Conservation (phyloP, 108 stramenopile genomes). For the Poteriospumella lacustris region DNA sequence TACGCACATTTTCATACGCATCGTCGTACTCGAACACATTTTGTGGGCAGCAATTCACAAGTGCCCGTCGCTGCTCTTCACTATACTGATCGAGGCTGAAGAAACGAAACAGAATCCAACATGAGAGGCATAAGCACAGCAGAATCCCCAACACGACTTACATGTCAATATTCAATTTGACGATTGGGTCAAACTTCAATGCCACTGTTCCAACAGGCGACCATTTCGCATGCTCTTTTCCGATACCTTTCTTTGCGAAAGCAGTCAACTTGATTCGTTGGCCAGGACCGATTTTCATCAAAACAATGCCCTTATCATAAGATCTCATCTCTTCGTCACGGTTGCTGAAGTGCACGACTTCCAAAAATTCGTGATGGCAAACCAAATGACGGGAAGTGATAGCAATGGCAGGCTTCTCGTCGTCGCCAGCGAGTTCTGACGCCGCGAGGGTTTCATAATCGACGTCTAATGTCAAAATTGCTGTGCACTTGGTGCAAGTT, state of each 20-base stretch:
- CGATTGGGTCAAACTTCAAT: constrained; percentile 82
- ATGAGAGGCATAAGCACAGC: neutral
- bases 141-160: constrained; percentile 56
- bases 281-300: constrained; percentile 86
- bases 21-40: constrained; percentile 36
- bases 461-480: constrained; percentile 43
- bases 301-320: constrained; percentile 77
- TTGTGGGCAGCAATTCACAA: constrained; percentile 11
- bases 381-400: constrained; percentile 28
- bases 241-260: constrained; percentile 84
- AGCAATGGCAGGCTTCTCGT: neutral
- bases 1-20: neutral
- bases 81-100: constrained; percentile 14
- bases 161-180: constrained; percentile 78
- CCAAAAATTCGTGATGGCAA: constrained; percentile 61
- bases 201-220: constrained; percentile 88
- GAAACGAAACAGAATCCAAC: neutral
- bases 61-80: constrained; percentile 3
- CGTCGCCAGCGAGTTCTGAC: neutral
- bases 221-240: constrained; percentile 98
- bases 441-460: constrained; percentile 13
- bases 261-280: constrained; percentile 85
- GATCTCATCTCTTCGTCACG: constrained; percentile 72
- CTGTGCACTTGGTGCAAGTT: constrained; percentile 47
- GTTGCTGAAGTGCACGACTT: constrained; percentile 71